Evolutionary conservation across 73 alveolate species (phyloP).

Genomic region (Blepharisma japonicum): DNA sequence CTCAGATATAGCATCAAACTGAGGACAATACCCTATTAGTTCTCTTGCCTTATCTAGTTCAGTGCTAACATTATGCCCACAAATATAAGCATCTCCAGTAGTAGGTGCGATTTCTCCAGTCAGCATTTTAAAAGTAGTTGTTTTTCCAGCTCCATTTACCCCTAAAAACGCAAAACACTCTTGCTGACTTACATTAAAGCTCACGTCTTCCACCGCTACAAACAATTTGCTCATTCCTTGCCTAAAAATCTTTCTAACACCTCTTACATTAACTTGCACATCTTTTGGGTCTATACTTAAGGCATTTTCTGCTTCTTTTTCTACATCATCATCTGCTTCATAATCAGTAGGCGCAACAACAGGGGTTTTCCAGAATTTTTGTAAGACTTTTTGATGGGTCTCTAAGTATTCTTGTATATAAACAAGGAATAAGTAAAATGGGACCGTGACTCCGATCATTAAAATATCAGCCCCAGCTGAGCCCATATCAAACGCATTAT

Average conservation of each 20-base stretch:
- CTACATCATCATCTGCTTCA: slow-evolving; percentile 52
- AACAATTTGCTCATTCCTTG: slow-evolving; percentile 2
- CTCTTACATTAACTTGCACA: slow-evolving; percentile 47
- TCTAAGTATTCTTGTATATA: slow-evolving; percentile 41
- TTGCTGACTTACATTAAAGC: slow-evolving; percentile 90
- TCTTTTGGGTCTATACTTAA: slow-evolving; percentile 47
- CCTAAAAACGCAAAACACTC: slow-evolving; percentile 98
- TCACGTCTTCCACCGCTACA: slow-evolving; percentile 86
- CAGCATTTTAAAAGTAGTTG: slow-evolving; percentile 93
- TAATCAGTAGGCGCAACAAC: slow-evolving; percentile 28
- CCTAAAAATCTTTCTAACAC: slow-evolving; percentile 57
- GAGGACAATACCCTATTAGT: slow-evolving; percentile 97
- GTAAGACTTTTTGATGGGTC: slow-evolving; percentile 33
- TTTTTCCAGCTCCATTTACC: slow-evolving; percentile 99
- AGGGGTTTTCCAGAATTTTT: slow-evolving; percentile 29
- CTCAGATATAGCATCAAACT: slow-evolving; percentile 93
- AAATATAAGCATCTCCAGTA: slow-evolving; percentile 78
- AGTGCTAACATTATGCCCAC: slow-evolving; percentile 73
- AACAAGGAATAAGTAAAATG: slow-evolving; percentile 36
- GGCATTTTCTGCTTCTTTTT: slow-evolving; percentile 36
- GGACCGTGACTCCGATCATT: slow-evolving; percentile 32
- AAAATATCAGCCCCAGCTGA: slow-evolving; percentile 50
- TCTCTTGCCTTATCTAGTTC: slow-evolving; percentile 81
- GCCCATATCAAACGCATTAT: slow-evolving; percentile 37
- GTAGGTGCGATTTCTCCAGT: slow-evolving; percentile 90